Percentiles rank a stretch among this genome's conserved stretches.
Evolutionary conservation across 2,329 filamentous ascomycete species (phyloP).

Genomic region (Drechmeria coniospora): DNA sequence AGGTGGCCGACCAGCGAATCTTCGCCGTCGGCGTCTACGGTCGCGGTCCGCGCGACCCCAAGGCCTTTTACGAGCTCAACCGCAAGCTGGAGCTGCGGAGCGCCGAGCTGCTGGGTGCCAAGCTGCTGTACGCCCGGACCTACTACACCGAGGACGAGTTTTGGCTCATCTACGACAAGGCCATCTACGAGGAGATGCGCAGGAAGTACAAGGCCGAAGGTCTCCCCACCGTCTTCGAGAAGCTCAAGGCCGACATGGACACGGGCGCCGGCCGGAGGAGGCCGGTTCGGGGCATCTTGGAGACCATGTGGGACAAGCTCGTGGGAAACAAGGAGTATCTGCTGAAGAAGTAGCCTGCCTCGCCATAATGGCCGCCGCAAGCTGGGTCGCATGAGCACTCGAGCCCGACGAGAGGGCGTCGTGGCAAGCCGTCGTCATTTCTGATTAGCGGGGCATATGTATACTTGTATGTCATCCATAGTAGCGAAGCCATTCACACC

Average conservation of each 20-base stretch:
- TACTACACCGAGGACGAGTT: conserved; percentile 38
- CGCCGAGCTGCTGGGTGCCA: conserved; percentile 33
- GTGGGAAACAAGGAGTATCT: conserved; percentile 14
- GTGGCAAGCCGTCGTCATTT: no score
- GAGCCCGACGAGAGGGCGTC: no score
- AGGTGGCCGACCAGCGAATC: conserved; percentile 16
- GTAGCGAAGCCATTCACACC: no score
- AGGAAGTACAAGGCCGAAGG: conserved; percentile 31
- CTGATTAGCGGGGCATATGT: no score
- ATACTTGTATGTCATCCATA: no score
- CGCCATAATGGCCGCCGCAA: not conserved
- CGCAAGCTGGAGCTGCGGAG: conserved; percentile 31
- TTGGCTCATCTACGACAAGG: conserved; percentile 33
- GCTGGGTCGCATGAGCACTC: no score
- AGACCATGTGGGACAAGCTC: conserved; percentile 15
- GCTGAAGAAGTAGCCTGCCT: conserved; percentile 9
- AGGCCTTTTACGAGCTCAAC: conserved; percentile 29
- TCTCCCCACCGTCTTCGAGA: conserved; percentile 35
- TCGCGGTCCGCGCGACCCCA: conserved; percentile 16
- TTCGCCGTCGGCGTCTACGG: conserved; percentile 33
- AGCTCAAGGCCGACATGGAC: conserved; percentile 26
- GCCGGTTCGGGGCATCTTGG: conserved; percentile 12
- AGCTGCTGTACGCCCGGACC: conserved; percentile 40
- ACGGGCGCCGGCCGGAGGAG: conserved; percentile 10
- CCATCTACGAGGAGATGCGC: conserved; percentile 30